Evolutionary conservation across 2,329 filamentous ascomycete species (phyloP).

Genomic region (Penicillium sp.): DNA sequence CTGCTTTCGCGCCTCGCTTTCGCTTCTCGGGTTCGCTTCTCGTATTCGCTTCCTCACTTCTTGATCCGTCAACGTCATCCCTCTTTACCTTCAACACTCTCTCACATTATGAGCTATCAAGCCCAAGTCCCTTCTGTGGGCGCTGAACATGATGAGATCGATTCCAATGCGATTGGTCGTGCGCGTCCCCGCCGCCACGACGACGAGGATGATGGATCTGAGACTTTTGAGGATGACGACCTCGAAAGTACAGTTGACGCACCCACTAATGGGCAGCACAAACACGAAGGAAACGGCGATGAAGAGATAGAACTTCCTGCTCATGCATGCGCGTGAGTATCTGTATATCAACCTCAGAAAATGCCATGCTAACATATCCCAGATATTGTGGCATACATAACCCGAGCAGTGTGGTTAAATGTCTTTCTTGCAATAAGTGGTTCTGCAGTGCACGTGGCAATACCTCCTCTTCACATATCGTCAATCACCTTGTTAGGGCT

Average conservation of each 20-base stretch:
- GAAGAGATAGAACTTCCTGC: slow-evolving; percentile 89
- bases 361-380: slow-evolving; percentile 11
- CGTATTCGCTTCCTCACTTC: neutral
- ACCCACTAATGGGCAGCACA: slow-evolving; percentile 73
- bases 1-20: slow-evolving; percentile 5
- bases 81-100: slow-evolving; percentile 69
- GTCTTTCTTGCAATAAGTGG: slow-evolving; percentile 94
- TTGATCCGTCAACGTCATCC: slow-evolving; percentile 5
- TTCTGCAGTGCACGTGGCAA: slow-evolving; percentile 98
- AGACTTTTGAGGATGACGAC: slow-evolving; percentile 81
- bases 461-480: slow-evolving; percentile 94
- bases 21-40: too few species aligned
- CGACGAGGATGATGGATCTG: slow-evolving; percentile 87
- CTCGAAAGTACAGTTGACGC: slow-evolving; percentile 75
- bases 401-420: slow-evolving; percentile 92
- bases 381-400: slow-evolving; percentile 98
- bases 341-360: slow-evolving; percentile 15
- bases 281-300: slow-evolving; percentile 59
- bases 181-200: slow-evolving; percentile 71
- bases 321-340: slow-evolving; percentile 90
- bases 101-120: slow-evolving; percentile 71
- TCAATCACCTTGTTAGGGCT: slow-evolving; percentile 95
- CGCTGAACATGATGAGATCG: slow-evolving; percentile 69
- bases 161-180: slow-evolving; percentile 64
- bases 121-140: slow-evolving; percentile 19